Conservation (phyloP, 495 filamentous ascomycete species). For the Pyrenula aspistea region DNA sequence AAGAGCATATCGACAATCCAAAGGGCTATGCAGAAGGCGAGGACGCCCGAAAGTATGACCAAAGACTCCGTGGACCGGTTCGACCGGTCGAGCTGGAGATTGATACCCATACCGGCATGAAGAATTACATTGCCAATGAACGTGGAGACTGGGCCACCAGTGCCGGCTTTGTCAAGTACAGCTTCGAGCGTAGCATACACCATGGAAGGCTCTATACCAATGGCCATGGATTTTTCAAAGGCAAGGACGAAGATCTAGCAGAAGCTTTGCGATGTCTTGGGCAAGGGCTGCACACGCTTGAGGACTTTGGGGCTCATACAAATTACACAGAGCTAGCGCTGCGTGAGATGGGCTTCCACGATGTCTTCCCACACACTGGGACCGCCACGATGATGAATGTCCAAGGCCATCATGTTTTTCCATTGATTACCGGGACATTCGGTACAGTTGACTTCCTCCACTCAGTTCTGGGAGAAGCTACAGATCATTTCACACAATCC, state of each 20-base stretch:
- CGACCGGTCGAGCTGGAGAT: slow-evolving; percentile 65
- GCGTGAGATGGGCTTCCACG: slow-evolving; percentile 68
- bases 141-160: slow-evolving; percentile 75
- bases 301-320: slow-evolving; percentile 91
- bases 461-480: slow-evolving; percentile 91
- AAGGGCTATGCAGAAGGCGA: slow-evolving; percentile 82
- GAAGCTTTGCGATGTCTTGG: slow-evolving; percentile 84
- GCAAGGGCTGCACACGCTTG: slow-evolving; percentile 84
- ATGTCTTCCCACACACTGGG: slow-evolving; percentile 84
- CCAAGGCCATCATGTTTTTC: slow-evolving; percentile 63
- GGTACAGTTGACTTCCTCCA: slow-evolving; percentile 94
- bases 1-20: slow-evolving; percentile 80
- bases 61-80: slow-evolving; percentile 70
- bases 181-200: slow-evolving; percentile 74
- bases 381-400: slow-evolving; percentile 58
- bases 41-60: slow-evolving; percentile 76
- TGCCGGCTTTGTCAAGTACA: slow-evolving; percentile 77
- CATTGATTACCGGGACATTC: slow-evolving; percentile 81
- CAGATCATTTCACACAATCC: slow-evolving; percentile 88
- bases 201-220: slow-evolving; percentile 77
- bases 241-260: slow-evolving; percentile 74
- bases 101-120: slow-evolving; percentile 83
- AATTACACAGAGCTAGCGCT: slow-evolving; percentile 88
- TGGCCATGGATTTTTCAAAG: slow-evolving; percentile 46
- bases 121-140: slow-evolving; percentile 97